These are phyloP conservation scores for Fagus crenata DNA, from an alignment of 306 rosid genomes.

Conservation along the genomic window DNA sequence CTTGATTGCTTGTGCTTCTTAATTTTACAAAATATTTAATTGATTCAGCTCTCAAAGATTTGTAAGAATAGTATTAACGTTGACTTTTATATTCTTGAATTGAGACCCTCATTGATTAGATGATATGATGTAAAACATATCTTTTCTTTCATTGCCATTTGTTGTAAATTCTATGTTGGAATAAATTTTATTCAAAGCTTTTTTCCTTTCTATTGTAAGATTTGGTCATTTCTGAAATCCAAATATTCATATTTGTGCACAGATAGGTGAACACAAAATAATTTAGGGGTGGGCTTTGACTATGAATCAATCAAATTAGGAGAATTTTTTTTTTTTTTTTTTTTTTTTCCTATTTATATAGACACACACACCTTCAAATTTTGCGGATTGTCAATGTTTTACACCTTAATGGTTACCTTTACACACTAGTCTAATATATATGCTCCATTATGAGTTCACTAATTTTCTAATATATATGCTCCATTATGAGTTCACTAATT, in stretches of 20 bases:
- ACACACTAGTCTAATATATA: too few species aligned
- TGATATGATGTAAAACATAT: background rate
- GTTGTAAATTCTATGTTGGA: background rate
- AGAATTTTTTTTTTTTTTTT: background rate
- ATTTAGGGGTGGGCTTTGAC: background rate
- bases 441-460: too few species aligned
- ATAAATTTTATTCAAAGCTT: background rate
- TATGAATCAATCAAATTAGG: background rate
- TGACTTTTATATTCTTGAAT: background rate
- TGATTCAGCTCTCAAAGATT: background rate
- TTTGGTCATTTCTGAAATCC: background rate
- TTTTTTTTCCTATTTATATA: background rate
- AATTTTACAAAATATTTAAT: constrained; percentile 3
- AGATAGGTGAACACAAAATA: background rate
- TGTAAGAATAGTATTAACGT: background rate
- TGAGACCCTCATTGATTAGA: background rate
- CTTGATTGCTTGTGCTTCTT: background rate
- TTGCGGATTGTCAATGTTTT: too few species aligned
- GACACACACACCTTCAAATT: background rate
- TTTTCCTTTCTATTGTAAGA: background rate
- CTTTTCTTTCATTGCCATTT: background rate
- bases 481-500: background rate
- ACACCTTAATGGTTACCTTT: too few species aligned
- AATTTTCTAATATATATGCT: too few species aligned
- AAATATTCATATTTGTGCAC: background rate